Evolutionary conservation across 495 filamentous ascomycete species (phyloP), one percentile per base, ranked within the genome.

Genomic region (Lichenothelia convexa): DNA sequence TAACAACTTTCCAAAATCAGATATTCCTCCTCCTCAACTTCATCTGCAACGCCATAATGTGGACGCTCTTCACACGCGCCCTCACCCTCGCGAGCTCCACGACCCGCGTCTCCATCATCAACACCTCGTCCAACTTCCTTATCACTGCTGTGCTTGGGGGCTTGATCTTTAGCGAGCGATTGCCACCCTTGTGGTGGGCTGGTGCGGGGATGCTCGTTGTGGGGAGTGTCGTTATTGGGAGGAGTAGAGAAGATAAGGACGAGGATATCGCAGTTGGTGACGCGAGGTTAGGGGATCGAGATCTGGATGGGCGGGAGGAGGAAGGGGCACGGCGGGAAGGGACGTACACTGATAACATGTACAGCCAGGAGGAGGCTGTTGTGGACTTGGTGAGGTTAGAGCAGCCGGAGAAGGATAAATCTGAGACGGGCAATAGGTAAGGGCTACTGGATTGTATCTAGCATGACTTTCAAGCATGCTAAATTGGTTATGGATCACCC

Each of bases 31-130:
- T 60, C 18, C 68, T 94, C 13, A 94, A 94, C 51, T 66, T 94
- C 23, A 53, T 75, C 26, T 93, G 92, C 64, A 94, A 94, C 45
- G 73, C 75, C 36, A 70, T 91, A 55, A 95, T 94, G 87, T 95
- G 87, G 87, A 71, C 80, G 0, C 68, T 95, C 35, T 81, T 81
- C 59, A 78, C 73, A 2, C 68, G 73, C n/a, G 89, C 89, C 31
- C 68, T 97, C 18, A 79, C 84, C 0, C 72, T 75, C 20, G 80
- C 77, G 1, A 63, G 76, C 23, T 91, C 82, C 1, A 92, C 89
- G 5, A 85, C 81, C 0, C 84, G 86, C 45, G 89, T 93, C 30
- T 80, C 75, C 22, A 79, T 97, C 53, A 76, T 93, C 42, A 97
- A 97, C 51, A 93, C 87, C 3, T 78, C 79, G 18, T 63, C 80